Evolutionary conservation across 768 basidiomycete species (phyloP), one percentile per base, ranked within the genome.

Genomic region (Sistotremastrum suecicum): DNA sequence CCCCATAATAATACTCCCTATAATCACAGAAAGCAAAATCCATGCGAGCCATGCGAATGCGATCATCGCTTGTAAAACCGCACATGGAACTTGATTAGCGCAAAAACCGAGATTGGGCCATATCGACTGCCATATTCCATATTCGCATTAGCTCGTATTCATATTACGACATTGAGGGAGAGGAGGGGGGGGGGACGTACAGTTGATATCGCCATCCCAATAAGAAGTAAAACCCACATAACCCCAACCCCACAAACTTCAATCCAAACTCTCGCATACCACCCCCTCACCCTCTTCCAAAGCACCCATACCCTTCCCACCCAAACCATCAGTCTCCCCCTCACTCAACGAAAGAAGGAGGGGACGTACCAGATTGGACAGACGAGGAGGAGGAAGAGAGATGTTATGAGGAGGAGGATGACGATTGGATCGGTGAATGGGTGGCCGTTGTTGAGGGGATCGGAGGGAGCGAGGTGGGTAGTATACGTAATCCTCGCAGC

Each of bases 21-120:
- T 20, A 20, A 20, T 20, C 20, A 67, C 65, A 35, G 78, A 68
- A 48, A 83, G 60, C 39, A 70, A 62, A 53, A 83, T 57, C 78
- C 81, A 86, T 40, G 73, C 68, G 5, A 86, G 65, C 85, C 85
- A 88, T 5, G 80, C 66, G 50, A 87, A 83, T 1, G 78, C 85
- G 37, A 86, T 67, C 51, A 88, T 64, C 4, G 80, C 78, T 5
- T 79, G 74, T 35, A 85, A 72, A 31, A 83, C 51, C 34, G 78
- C 73, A 59, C 85, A 88, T 1, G 75, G 61, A 48, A 68, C 60
- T 57, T 66, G 75, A 47, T 63, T 57, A 50, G 72, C 72, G 60
- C 84, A 87, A 51, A 66, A 83, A 12, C 68, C 65, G 7, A 85
- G 68, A 53, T 75, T 58, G 6, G 76, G 78, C 83, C 85, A 86